Evolutionary conservation across 805 yeast genomes (phyloP).

Genomic region (Monosporozyma solicola): DNA sequence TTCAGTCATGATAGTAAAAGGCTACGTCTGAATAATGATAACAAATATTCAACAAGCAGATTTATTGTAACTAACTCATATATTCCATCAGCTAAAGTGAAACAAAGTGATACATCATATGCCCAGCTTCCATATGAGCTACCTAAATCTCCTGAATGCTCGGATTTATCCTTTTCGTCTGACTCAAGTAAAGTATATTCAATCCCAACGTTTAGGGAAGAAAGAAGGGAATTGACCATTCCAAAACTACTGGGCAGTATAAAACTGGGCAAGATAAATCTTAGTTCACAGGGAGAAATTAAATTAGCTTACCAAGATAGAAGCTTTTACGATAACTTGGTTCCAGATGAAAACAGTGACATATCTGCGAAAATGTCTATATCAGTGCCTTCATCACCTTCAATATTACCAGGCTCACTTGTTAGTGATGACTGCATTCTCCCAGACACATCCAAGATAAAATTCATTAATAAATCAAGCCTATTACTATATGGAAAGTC

Average conservation of each 20-base stretch:
- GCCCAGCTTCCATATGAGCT: not conserved
- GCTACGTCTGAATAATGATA: not conserved
- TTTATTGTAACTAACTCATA: not conserved
- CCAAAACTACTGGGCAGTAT: slow-evolving; percentile 13
- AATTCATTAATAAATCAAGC: slow-evolving; percentile 4
- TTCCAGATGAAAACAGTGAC: not conserved
- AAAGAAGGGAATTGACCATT: slow-evolving; percentile 8
- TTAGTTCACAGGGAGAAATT: not conserved
- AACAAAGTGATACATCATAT: not conserved
- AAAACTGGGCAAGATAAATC: slow-evolving; percentile 11
- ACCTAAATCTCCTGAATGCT: not conserved
- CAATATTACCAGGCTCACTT: not conserved
- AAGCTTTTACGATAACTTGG: slow-evolving; percentile 14
- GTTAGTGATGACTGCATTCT: not conserved
- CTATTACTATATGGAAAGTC: slow-evolving; percentile 6
- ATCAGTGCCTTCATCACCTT: not conserved
- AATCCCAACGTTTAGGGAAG: slow-evolving; percentile 38
- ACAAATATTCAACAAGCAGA: not conserved
- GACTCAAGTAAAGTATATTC: slow-evolving; percentile 11
- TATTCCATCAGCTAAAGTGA: not conserved
- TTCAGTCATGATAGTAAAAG: not conserved
- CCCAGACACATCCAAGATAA: slow-evolving; percentile 1
- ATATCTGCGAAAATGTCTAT: not conserved
- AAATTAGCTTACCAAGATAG: slow-evolving; percentile 9
- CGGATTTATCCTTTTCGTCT: slow-evolving; percentile 1